Evolutionary conservation across 768 basidiomycete species (phyloP).

Genomic region (Xerocomus brunneocitrinus): DNA sequence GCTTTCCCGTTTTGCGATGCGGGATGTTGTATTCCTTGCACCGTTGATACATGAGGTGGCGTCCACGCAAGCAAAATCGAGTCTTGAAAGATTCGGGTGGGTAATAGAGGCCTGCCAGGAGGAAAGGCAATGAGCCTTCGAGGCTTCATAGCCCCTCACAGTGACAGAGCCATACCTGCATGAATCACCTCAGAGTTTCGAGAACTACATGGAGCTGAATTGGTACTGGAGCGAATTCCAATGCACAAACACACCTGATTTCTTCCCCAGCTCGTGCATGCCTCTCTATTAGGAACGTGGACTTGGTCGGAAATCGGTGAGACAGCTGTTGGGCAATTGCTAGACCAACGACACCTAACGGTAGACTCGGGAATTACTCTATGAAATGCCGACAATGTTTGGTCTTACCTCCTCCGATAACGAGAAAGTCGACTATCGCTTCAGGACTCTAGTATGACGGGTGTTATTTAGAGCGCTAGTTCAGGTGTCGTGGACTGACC

Average conservation of each 20-base stretch:
- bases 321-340: constrained; percentile 77
- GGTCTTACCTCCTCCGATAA: constrained; percentile 77
- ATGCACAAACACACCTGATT: constrained; percentile 52
- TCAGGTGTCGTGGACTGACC: constrained; percentile 32
- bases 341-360: constrained; percentile 76
- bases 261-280: constrained; percentile 76
- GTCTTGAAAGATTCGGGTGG: constrained; percentile 82
- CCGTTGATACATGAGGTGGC: constrained; percentile 76
- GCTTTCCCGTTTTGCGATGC: constrained; percentile 75
- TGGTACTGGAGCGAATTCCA: background rate
- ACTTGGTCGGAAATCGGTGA: constrained; percentile 56
- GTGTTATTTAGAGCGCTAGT: background rate
- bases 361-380: background rate
- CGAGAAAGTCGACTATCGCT: constrained; percentile 71
- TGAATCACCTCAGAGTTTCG: constrained; percentile 96
- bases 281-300: constrained; percentile 80
- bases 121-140: background rate
- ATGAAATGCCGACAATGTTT: background rate
- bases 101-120: constrained; percentile 69
- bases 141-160: background rate
- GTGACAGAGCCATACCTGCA: constrained; percentile 47
- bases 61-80: constrained; percentile 77
- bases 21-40: constrained; percentile 64
- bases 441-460: constrained; percentile 52
- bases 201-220: constrained; percentile 46